Percentiles rank a stretch among this genome's conserved stretches.
Conservation (phyloP, 176 grass and related monocot species). For the Cocos nucifera region DNA sequence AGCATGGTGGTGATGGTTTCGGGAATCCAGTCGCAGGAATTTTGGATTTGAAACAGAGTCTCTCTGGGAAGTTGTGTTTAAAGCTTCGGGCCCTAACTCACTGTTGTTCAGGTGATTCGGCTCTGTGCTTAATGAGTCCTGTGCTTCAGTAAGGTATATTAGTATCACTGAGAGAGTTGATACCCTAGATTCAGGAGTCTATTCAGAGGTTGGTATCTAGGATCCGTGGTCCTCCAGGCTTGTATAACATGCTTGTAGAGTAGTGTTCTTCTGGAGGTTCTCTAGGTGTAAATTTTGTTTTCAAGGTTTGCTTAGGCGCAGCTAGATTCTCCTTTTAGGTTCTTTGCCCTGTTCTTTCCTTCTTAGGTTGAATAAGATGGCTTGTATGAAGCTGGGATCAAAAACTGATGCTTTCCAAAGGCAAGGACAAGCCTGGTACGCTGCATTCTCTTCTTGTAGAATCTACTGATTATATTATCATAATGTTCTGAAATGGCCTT, state of each 20-base stretch:
- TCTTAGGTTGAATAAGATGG: not conserved
- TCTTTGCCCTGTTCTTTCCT: not conserved
- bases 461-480: no score
- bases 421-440: conserved; percentile 16
- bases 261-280: not conserved
- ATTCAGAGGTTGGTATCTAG: not conserved
- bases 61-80: not conserved
- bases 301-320: no score
- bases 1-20: not conserved
- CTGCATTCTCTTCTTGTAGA: not conserved
- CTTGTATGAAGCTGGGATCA: conserved; percentile 8
- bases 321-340: not conserved
- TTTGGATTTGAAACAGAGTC: not conserved
- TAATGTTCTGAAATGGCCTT: no score
- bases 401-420: conserved; percentile 12
- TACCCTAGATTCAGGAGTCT: not conserved
- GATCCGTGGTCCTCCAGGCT: no score
- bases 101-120: not conserved
- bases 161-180: not conserved
- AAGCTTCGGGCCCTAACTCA: no score
- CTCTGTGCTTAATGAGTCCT: not conserved
- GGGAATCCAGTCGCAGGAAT: no score
- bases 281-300: not conserved
- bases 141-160: not conserved
- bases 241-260: not conserved